These are phyloP conservation scores for Orbilia quercus DNA, from an alignment of 2,329 filamentous ascomycete genomes.

Conservation along the genomic window DNA sequence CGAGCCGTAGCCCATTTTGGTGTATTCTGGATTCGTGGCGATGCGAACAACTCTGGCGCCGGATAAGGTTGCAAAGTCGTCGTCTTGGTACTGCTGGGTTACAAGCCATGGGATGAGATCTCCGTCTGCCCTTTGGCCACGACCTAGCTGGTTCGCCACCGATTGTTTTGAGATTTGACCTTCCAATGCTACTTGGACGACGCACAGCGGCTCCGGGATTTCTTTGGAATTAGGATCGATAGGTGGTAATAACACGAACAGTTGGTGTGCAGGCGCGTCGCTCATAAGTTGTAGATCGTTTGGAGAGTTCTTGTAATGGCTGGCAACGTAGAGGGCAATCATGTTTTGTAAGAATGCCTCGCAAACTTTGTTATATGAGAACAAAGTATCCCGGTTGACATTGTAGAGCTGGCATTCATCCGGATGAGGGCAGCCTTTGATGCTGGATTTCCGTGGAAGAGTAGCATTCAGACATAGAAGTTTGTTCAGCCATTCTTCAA, in stretches of 20 bases:
- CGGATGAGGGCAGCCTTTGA: slow-evolving; percentile 86
- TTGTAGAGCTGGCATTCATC: slow-evolving; percentile 89
- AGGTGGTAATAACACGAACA: slow-evolving; percentile 92
- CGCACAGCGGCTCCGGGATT: slow-evolving; percentile 91
- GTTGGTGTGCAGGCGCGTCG: slow-evolving; percentile 93
- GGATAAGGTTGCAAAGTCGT: slow-evolving; percentile 92
- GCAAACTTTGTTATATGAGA: slow-evolving; percentile 96
- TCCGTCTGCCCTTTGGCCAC: slow-evolving; percentile 87
- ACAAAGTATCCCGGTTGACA: slow-evolving; percentile 96
- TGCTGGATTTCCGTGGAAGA: slow-evolving; percentile 78
- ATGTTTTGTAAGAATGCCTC: slow-evolving; percentile 98
- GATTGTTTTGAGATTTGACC: slow-evolving; percentile 94
- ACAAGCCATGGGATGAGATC: slow-evolving; percentile 98
- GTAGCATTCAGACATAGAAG: slow-evolving; percentile 94
- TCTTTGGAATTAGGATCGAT: slow-evolving; percentile 79
- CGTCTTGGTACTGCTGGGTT: slow-evolving; percentile 94
- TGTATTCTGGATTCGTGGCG: slow-evolving; percentile 85
- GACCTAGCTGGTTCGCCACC: slow-evolving; percentile 86
- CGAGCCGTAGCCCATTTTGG: slow-evolving; percentile 86
- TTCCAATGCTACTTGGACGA: slow-evolving; percentile 93
- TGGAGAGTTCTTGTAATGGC: slow-evolving; percentile 97
- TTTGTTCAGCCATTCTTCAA: slow-evolving; percentile 96
- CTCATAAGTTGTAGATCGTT: slow-evolving; percentile 99
- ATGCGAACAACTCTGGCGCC: slow-evolving; percentile 93
- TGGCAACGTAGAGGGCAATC: slow-evolving; percentile 96